A percentile compares a stretch with the other conserved stretches of the same genome.
Evolutionary conservation across 73 alveolate genomes (phyloP).

Genomic region (Paramecium pentaurelia): DNA sequence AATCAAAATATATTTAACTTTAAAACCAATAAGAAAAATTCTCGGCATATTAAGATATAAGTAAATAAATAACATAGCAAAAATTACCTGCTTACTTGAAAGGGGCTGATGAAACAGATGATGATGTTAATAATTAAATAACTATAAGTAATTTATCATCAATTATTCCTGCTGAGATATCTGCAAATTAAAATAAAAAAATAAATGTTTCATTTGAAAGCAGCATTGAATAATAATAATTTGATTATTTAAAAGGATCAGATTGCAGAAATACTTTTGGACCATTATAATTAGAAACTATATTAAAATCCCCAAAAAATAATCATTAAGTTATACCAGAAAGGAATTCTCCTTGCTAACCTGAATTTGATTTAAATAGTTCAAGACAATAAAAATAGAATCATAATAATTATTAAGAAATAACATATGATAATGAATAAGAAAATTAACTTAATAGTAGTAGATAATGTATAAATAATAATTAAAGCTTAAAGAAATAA

Average conservation of each 20-base stretch:
- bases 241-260: constrained; percentile 28
- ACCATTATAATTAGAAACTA: neutral
- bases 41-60: neutral
- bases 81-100: neutral
- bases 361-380: constrained; percentile 45
- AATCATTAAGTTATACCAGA: neutral
- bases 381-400: neutral
- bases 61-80: neutral
- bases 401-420: neutral
- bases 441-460: neutral
- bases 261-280: constrained; percentile 50
- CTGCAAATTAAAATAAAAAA: neutral
- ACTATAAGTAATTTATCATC: constrained; percentile 47
- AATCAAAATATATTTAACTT: neutral
- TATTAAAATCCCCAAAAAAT: neutral
- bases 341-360: neutral
- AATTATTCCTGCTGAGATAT: constrained; percentile 7
- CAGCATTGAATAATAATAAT: neutral
- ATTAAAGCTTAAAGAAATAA: neutral
- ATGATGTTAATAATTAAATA: neutral
- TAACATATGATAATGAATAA: neutral
- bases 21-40: neutral
- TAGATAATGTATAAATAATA: neutral
- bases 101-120: neutral
- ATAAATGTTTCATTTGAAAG: constrained; percentile 45